Evolutionary conservation across 169 alveolate species (phyloP).

Genomic region (Eimeria brunetti): DNA sequence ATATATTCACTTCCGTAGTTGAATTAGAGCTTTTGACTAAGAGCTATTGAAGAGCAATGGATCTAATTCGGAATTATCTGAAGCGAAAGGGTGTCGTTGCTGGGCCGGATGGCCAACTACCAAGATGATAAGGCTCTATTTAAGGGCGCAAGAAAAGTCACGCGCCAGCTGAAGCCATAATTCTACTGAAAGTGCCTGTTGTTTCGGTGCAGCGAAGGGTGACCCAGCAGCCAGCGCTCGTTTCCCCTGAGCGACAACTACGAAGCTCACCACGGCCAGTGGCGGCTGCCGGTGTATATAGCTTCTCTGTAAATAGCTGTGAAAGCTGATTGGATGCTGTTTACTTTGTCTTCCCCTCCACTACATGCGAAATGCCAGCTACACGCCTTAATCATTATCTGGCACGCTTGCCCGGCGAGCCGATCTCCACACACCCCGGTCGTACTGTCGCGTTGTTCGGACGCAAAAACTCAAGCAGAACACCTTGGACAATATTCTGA

Average conservation of each 20-base stretch:
- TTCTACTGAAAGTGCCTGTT: not conserved
- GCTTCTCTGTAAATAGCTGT: not conserved
- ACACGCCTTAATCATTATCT: not conserved
- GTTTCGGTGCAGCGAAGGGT: not conserved
- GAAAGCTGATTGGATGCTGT: not conserved
- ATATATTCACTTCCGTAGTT: not conserved
- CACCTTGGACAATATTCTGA: not conserved
- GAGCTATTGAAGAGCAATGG: not conserved
- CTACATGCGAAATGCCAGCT: not conserved
- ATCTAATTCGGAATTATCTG: not conserved
- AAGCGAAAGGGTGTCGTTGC: not conserved
- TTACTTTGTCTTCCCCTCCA: not conserved
- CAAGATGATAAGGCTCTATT: not conserved
- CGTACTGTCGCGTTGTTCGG: not conserved
- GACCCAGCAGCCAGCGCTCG: not conserved
- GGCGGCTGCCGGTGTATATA: not conserved
- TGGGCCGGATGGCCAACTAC: not conserved
- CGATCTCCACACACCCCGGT: not conserved
- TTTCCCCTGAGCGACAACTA: not conserved
- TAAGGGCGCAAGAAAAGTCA: not conserved
- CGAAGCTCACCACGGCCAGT: not conserved
- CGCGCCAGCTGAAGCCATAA: not conserved
- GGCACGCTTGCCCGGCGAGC: not conserved
- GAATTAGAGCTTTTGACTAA: not conserved
- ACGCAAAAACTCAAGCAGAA: not conserved